Conservation (phyloP, 1,139 yeast species). For the Zygosaccharomyces sapae region DNA sequence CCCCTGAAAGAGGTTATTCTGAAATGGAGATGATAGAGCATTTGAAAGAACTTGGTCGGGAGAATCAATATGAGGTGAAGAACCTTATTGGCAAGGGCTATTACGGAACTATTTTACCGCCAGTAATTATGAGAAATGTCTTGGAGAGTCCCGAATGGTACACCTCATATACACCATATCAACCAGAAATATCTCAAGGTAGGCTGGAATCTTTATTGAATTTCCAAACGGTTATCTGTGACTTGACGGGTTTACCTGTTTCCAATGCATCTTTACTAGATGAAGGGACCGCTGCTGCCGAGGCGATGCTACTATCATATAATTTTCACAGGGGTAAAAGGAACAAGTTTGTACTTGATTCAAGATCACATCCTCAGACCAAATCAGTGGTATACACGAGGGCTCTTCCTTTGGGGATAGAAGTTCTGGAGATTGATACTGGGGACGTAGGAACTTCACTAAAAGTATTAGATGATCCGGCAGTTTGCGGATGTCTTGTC, state of each 20-base stretch:
- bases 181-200: constrained; percentile 97
- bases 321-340: constrained; percentile 66
- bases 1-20: constrained; percentile 64
- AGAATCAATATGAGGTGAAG: constrained; percentile 62
- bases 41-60: constrained; percentile 61
- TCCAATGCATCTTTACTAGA: constrained; percentile 93
- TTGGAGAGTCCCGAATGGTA: constrained; percentile 97
- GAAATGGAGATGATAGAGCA: constrained; percentile 78
- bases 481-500: constrained; percentile 73
- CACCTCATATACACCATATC: constrained; percentile 96
- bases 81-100: constrained; percentile 92
- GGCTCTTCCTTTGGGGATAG: constrained; percentile 69
- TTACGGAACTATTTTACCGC: constrained; percentile 83
- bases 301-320: constrained; percentile 86
- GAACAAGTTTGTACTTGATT: constrained; percentile 65
- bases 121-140: constrained; percentile 88
- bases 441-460: constrained; percentile 29
- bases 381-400: constrained; percentile 72
- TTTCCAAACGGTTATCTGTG: constrained; percentile 84
- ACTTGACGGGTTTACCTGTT: constrained; percentile 85
- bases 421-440: constrained; percentile 57
- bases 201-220: constrained; percentile 84
- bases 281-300: constrained; percentile 98
- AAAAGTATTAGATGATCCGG: constrained; percentile 13
- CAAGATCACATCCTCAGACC: constrained; percentile 80